Percentiles rank a stretch among this genome's conserved stretches.
Evolutionary conservation across 352 stramenopile species (phyloP).

Genomic region (Globisporangium canariense): DNA sequence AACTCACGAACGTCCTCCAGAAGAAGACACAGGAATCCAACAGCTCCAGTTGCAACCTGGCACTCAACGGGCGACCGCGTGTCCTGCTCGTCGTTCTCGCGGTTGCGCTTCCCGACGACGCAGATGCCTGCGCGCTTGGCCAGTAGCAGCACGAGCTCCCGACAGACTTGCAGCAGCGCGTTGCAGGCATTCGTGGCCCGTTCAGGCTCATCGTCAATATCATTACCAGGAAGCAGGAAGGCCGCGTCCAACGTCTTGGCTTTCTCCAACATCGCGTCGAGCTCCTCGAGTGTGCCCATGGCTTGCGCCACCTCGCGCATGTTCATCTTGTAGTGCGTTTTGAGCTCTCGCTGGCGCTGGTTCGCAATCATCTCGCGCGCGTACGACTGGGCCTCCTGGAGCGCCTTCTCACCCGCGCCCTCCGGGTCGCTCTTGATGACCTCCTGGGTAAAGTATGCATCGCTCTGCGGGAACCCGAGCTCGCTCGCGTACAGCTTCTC

Average conservation of each 20-base stretch:
- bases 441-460: constrained; percentile 44
- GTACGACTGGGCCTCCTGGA: constrained; percentile 49
- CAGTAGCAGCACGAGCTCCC: constrained; percentile 43
- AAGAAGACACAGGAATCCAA: constrained; percentile 25
- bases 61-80: constrained; percentile 43
- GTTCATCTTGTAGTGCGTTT: constrained; percentile 55
- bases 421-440: constrained; percentile 75
- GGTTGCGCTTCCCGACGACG: constrained; percentile 56
- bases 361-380: constrained; percentile 42
- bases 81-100: constrained; percentile 41
- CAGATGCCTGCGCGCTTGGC: constrained; percentile 65
- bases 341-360: constrained; percentile 44
- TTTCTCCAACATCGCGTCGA: constrained; percentile 43
- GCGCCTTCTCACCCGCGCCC: constrained; percentile 53
- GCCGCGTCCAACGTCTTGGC: constrained; percentile 32
- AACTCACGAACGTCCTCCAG: constrained; percentile 35
- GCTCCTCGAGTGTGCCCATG: constrained; percentile 55
- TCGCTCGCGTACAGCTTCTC: constrained; percentile 41
- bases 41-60: constrained; percentile 12
- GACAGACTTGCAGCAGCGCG: constrained; percentile 26
- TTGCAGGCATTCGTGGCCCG: constrained; percentile 20
- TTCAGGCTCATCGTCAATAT: neutral
- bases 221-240: constrained; percentile 2
- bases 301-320: constrained; percentile 52
- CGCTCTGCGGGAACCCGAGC: constrained; percentile 46